Evolutionary conservation across 495 filamentous ascomycete genomes (phyloP).

Genomic region (Mytilinidion resinicola): DNA sequence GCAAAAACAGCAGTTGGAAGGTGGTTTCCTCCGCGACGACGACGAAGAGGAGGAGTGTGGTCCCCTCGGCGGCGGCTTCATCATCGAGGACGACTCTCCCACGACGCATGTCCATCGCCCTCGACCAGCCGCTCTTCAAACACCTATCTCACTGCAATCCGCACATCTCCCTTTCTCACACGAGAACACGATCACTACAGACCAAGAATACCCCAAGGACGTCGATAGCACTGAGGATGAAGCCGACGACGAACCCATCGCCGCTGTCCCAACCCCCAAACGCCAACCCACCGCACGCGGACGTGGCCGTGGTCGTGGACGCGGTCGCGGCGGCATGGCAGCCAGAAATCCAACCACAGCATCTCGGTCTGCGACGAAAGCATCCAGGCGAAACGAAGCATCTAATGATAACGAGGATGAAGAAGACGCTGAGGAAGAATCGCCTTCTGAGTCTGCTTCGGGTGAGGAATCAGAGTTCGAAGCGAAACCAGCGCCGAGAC

Average conservation of each 20-base stretch:
- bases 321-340: background rate
- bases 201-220: background rate
- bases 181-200: no score
- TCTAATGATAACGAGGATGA: background rate
- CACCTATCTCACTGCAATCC: slow-evolving; percentile 30
- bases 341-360: slow-evolving; percentile 1
- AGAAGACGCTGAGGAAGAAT: background rate
- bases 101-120: background rate
- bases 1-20: slow-evolving; percentile 3
- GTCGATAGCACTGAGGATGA: slow-evolving; percentile 9
- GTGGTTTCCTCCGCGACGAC: slow-evolving; percentile 14
- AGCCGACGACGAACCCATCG: background rate
- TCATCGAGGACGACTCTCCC: slow-evolving; percentile 13
- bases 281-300: background rate
- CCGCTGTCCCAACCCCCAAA: background rate
- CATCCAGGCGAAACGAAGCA: background rate
- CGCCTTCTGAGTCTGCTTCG: background rate
- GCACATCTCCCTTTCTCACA: slow-evolving; percentile 6
- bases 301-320: slow-evolving; percentile 5
- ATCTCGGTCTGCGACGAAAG: background rate
- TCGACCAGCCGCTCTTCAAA: slow-evolving; percentile 15
- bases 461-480: no score
- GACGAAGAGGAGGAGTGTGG: background rate
- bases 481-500: slow-evolving; percentile 17
- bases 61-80: slow-evolving; percentile 1